Percentiles rank a stretch among this genome's conserved stretches.
These are phyloP conservation scores for Astragalus membranaceus DNA, from an alignment of 306 rosid species.

Conservation along the genomic window DNA sequence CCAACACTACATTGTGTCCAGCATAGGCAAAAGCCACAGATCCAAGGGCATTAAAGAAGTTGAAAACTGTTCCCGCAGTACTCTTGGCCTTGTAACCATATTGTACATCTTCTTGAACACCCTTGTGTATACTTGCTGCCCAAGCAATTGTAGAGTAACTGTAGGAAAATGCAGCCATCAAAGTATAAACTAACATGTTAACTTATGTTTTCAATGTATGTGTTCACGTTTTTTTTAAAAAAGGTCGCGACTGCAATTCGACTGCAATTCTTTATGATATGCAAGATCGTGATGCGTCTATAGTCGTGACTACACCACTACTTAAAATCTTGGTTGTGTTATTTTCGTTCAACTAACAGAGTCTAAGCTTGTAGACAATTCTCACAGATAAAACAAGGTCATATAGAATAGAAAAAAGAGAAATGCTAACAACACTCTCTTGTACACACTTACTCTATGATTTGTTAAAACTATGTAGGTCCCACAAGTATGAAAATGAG, in stretches of 20 bases:
- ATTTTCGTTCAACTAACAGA: slow-evolving; percentile 15
- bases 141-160: slow-evolving; percentile 95
- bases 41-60: slow-evolving; percentile 72
- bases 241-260: too few relatives aligned
- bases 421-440: neutral
- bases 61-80: slow-evolving; percentile 45
- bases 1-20: slow-evolving; percentile 91
- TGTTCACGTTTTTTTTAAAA: neutral
- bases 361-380: neutral
- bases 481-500: too few relatives aligned
- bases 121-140: slow-evolving; percentile 56
- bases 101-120: slow-evolving; percentile 47
- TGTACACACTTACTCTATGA: too few relatives aligned
- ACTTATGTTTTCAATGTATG: neutral
- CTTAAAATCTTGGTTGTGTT: too few relatives aligned
- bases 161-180: slow-evolving; percentile 10
- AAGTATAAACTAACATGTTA: neutral
- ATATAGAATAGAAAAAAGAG: neutral
- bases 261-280: too few relatives aligned
- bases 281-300: too few relatives aligned
- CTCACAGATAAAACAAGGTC: neutral
- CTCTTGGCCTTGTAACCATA: slow-evolving; percentile 45
- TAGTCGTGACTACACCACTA: too few relatives aligned
- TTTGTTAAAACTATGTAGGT: too few relatives aligned
- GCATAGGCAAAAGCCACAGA: slow-evolving; percentile 87